Base-by-base conservation (phyloP, 192 early-diverging fungal genomes). In the Coemansia sp. region DNA sequence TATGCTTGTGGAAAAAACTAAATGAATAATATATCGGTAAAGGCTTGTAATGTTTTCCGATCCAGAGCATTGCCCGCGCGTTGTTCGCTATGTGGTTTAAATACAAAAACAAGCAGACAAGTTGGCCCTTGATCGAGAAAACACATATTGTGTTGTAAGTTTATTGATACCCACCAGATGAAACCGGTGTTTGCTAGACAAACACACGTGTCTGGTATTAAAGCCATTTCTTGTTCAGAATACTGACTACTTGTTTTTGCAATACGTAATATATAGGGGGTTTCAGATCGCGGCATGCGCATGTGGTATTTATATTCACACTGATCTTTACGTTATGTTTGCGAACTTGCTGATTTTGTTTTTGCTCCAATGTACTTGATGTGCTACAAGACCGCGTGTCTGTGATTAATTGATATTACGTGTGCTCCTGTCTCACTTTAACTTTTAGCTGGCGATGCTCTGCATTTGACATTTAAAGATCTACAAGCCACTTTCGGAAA, bases 101-200 rank as follows among this genome's bases (percentile, higher is more conserved):
- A 57, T 57, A 57, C 55, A 26, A 43, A 43, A 1, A 10, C 13
- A 35, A 35, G 34, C 40, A 13, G 0, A 43, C 4, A 43, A 43
- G 15, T 43, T 43, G 40, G n/a, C n/a, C n/a, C 40, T 43, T 43
- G 40, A 1, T 43, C 40, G 40, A n/a, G n/a, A n/a, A n/a, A n/a
- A n/a, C n/a, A n/a, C n/a, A 43, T 43, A 7, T 13, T 18, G 40
- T 16, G 7, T 37, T 1, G 40, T 43, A 43, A 3, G 13, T 43
- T 43, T 26, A 8, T 7, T 51, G 48, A 8, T 13, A 23, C 1
- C 8, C 2, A 51, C 4, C 6, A 13, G 7, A 13, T 51, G 48
- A 51, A 51, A 51, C 48, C 23, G 2, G 43, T 46, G 16, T 46
- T 31, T 62, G 61, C 43, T 16, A 16, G 39, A 49, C 61, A 49